Base-by-base conservation (phyloP, 2,329 filamentous ascomycete species). In the Pochonia chlamydosporia region DNA sequence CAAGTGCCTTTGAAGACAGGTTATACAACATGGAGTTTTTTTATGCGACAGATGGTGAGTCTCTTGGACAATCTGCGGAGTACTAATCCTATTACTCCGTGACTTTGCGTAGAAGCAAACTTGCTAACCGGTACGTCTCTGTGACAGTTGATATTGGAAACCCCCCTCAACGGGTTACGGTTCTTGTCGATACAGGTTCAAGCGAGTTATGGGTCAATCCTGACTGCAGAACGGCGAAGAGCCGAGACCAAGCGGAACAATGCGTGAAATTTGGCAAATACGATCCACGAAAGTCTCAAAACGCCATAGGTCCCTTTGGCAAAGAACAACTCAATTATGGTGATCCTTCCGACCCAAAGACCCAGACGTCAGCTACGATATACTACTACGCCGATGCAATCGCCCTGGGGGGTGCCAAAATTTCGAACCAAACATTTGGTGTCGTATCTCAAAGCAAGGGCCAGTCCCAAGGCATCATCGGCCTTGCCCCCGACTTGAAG, bases 161-260 rank as follows among this genome's bases (percentile, higher is more conserved):
- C 1, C 65, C 69, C 5, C 57, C 62, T 1, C 73, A 76, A 52
- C 61, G 55, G 10, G 60, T 76, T 30, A 68, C 70, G 10, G 70
- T 76, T 30, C 65, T 75, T 31, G 63, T 76, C 46, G 73, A 76
- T 49, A 76, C 73, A 0, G 76, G 76, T 14, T 79, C 76, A 5
- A 72, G 71, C 51, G 74, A 78, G 56, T 67, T 79, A 7, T 79
- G 76, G 76, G 72, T 78, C 37, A 75, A 79, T 49, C 75, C 76
- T 1, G 62, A 70, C 44, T 79, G 76, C 56, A 44, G 56, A 4
- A 65, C 63, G 5, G 65, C 73, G 0, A 64, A 60, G 5, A 60
- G 62, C 5, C 51, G 60, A 6, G 53, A 55, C 1, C 62, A 71
- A 30, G 54, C 58, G 3, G 45, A 60, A 0, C 64, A 70, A 40